Base-by-base conservation (phyloP, 2,329 filamentous ascomycete species). In the Triangularia verruculosa region DNA sequence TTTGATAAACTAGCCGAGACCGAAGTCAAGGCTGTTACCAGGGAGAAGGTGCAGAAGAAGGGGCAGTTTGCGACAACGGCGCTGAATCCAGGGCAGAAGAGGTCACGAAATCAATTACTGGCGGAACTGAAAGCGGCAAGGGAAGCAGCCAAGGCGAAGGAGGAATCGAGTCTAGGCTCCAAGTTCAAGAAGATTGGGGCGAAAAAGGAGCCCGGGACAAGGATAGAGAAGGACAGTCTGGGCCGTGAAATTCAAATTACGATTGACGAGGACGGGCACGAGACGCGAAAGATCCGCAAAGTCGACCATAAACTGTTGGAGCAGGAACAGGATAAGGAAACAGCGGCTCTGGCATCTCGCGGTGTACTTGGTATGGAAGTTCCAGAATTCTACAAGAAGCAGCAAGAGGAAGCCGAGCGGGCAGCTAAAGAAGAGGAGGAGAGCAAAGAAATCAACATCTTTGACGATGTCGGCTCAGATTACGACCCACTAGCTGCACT, bases 401-500 rank as follows among this genome's bases (percentile, higher is more conserved):
- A 77, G 60, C 80, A 82, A 51, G 64, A 66, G 32, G 66, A 58
- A n/a, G 39, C 57, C 25, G 57, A 59, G 25, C 34, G 61, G 17
- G 55, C 57, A 24, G 57, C 57, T 12, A 39, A 65, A 13, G 74
- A 81, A 9, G 77, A 83, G 64, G 76, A 81, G 67, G 80, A 85
- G 20, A 79, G 85, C 39, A 79, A 85, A 62, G 81, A 89, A 59
- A 74, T 86, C 24, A 80, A 89, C 69, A 90, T 90, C 7, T 90
- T 90, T 67, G 87, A 86, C 43, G 86, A 84, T 60, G 86, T 80
- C 0, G 87, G 83, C 2, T 86, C 87, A 62, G 87, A 90, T 70
- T 90, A 90, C 71, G 82, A 90, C 71, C 88, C 88, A 1, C 74
- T 90, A 51, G 87, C 86, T 2, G 87, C 80, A 5, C 76, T 90